Evolutionary conservation across 768 basidiomycete species (phyloP), one percentile per base, ranked within the genome.

Genomic region (Mycena indigotica): DNA sequence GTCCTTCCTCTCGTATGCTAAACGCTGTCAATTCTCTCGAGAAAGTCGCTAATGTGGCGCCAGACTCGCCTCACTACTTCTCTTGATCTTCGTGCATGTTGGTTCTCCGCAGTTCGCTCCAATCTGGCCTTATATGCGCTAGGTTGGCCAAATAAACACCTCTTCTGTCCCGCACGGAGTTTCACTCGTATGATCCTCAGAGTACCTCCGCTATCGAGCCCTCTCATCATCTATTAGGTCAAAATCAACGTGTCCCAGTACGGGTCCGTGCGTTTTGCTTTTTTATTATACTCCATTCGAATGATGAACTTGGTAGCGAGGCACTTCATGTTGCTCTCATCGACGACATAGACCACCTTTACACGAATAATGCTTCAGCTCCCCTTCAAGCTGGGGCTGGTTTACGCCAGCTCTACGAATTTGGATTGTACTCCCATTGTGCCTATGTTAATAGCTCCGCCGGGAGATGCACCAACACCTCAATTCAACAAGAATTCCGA

Each of bases 141-240:
- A 93, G 91, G 83, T 92, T 56, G 90, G 87, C 58, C 91, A 93
- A 81, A 90, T 87, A 67, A 92, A 85, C 69, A 88, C 87, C 51
- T 85, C 88, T 16, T 77, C 76, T 29, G 84, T 91, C 28, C 88
- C 90, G 56, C 83, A 84, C 56, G 81, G 78, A 55, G 84, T 93
- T 53, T 81, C 84, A 53, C 87, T 93, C 88, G 91, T 90, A 70
- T 73, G 70, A 63, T 62, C 30, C 6, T 51, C 50, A 40, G 28
- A 25, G 53, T 25, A 30, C 63, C 53, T 44, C 46, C 50, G 39
- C 38, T 54, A 19, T 26, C 41, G 54, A 17, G n/a, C n/a, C 50
- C 26, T 57, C 51, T 41, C 24, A 55, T 51, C 61, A 15, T 53
- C 49, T 48, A 49, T 51, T 57, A 91, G 90, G 85, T 80, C 60